Percentiles rank a stretch among this genome's conserved stretches.
phyloP scores from a whole-genome alignment of 352 stramenopile species.

The Phytophthora sp. region DNA sequence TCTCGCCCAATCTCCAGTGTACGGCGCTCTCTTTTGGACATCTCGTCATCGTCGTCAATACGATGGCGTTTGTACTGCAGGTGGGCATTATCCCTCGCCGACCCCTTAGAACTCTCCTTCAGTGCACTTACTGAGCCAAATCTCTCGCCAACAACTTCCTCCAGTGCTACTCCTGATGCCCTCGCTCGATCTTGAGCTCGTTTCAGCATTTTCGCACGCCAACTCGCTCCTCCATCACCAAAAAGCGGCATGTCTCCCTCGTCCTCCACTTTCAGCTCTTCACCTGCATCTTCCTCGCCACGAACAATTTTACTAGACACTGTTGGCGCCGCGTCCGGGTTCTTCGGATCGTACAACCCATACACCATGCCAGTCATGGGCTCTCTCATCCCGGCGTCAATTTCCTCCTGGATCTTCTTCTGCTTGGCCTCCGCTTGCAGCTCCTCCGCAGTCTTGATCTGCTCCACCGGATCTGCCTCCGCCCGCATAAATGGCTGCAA shows the following conservation, averaged over 20 bases:
- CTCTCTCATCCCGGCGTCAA: constrained; percentile 74
- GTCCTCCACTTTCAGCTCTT: constrained; percentile 5
- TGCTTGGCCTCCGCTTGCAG: constrained; percentile 50
- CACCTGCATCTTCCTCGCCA: constrained; percentile 6
- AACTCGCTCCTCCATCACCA: constrained; percentile 82
- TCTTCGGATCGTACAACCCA: constrained; percentile 82
- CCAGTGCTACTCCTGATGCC: constrained; percentile 55
- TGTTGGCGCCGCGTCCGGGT: constrained; percentile 49
- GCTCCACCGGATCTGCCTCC: constrained; percentile 19
- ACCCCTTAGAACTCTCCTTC: constrained; percentile 54
- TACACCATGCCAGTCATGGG: constrained; percentile 83
- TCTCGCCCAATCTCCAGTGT: constrained; percentile 56
- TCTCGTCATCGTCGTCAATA: constrained; percentile 26
- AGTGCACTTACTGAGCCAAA: constrained; percentile 65
- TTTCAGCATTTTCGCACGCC: constrained; percentile 85
- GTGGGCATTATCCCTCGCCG: constrained; percentile 60
- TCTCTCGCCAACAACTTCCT: constrained; percentile 65
- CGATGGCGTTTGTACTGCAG: constrained; percentile 69
- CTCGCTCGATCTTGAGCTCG: constrained; percentile 66
- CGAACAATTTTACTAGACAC: constrained; percentile 29
- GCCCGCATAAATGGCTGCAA: constrained; percentile 60
- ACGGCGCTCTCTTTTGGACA: constrained; percentile 9
- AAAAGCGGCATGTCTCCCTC: constrained; percentile 41
- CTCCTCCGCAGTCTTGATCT: constrained; percentile 50
- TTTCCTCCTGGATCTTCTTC: constrained; percentile 74